phyloP scores from a whole-genome alignment of 2,329 filamentous ascomycete species.

The Penicillium hesseltinei region DNA sequence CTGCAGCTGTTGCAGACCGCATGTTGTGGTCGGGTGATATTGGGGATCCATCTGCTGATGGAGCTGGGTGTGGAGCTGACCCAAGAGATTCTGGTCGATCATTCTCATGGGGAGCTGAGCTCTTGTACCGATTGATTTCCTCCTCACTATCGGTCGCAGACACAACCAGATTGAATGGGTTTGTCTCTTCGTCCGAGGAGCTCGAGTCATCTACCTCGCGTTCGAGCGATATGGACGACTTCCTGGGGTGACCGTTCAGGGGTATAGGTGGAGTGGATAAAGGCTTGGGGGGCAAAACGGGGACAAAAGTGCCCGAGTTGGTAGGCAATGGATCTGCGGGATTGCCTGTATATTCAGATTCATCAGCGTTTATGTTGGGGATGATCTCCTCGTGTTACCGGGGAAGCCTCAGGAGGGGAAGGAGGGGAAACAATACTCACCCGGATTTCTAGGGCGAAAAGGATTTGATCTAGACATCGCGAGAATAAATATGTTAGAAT shows the following conservation, averaged over 20 bases:
- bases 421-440: constrained; percentile 21
- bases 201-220: constrained; percentile 28
- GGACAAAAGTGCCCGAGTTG: neutral
- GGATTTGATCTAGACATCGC: constrained; percentile 52
- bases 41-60: constrained; percentile 24
- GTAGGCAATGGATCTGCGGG: constrained; percentile 10
- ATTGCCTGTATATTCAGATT: constrained; percentile 8
- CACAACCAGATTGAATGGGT: constrained; percentile 41
- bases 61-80: constrained; percentile 25
- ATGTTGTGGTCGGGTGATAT: constrained; percentile 6
- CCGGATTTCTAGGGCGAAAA: constrained; percentile 47
- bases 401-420: constrained; percentile 14
- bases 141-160: constrained; percentile 29
- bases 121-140: constrained; percentile 5
- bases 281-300: constrained; percentile 6
- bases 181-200: constrained; percentile 38
- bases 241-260: constrained; percentile 21
- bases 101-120: constrained; percentile 5
- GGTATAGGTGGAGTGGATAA: constrained; percentile 18
- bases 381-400: constrained; percentile 9
- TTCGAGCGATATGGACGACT: constrained; percentile 23
- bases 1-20: constrained; percentile 2
- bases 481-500: constrained; percentile 18
- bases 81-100: constrained; percentile 17
- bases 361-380: constrained; percentile 1